Conservation (phyloP, 2,329 filamentous ascomycete species). For the Venturia effusa region DNA sequence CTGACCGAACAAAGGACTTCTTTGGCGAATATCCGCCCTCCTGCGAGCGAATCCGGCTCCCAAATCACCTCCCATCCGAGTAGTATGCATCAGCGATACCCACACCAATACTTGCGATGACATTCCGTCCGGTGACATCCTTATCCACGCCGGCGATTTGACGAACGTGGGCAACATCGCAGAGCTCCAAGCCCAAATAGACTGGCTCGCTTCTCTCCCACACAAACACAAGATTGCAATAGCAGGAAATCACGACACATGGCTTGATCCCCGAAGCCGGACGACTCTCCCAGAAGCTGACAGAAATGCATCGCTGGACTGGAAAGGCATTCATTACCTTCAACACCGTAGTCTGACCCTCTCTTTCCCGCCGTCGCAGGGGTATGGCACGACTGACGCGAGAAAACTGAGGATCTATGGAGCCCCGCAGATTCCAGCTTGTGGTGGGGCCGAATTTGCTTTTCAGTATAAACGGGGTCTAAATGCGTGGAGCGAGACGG, state of each 20-base stretch:
- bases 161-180: slow-evolving; percentile 59
- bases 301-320: slow-evolving; percentile 46
- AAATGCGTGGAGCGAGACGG: slow-evolving; percentile 61
- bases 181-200: slow-evolving; percentile 70
- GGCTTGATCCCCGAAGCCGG: slow-evolving; percentile 60
- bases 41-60: slow-evolving; percentile 56
- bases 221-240: slow-evolving; percentile 75
- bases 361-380: slow-evolving; percentile 37
- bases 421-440: slow-evolving; percentile 66
- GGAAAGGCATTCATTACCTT: slow-evolving; percentile 63
- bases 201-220: slow-evolving; percentile 68
- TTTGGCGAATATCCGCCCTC: slow-evolving; percentile 42
- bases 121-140: slow-evolving; percentile 69
- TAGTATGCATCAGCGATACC: slow-evolving; percentile 87
- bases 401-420: slow-evolving; percentile 64
- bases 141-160: slow-evolving; percentile 85
- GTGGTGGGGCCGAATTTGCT: slow-evolving; percentile 60
- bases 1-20: too few relatives aligned
- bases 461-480: slow-evolving; percentile 61
- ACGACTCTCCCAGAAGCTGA: slow-evolving; percentile 39
- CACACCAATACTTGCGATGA: slow-evolving; percentile 51
- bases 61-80: slow-evolving; percentile 50
- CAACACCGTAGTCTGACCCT: slow-evolving; percentile 57
- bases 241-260: slow-evolving; percentile 81
- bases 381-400: slow-evolving; percentile 16